A percentile compares a stretch with the other conserved stretches of the same genome.
These are phyloP conservation scores for Penicillium sp. DNA, from an alignment of 2,329 filamentous ascomycete genomes.

Conservation along the genomic window DNA sequence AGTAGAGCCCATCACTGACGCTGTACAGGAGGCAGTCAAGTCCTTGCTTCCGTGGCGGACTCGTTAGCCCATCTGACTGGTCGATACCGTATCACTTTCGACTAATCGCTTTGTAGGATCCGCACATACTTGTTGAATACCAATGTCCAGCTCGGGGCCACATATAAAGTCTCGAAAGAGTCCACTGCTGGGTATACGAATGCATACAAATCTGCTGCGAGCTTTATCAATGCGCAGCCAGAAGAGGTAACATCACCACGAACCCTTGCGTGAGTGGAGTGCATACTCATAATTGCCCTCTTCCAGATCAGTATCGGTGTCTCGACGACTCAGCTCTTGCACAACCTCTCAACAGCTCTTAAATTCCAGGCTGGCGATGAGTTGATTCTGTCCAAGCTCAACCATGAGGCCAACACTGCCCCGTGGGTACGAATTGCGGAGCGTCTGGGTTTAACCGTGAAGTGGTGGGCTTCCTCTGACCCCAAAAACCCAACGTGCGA, in stretches of 20 bases:
- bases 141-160: constrained; percentile 74
- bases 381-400: constrained; percentile 67
- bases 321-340: constrained; percentile 72
- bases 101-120: constrained; percentile 47
- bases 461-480: constrained; percentile 63
- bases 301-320: constrained; percentile 53
- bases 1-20: too few species aligned
- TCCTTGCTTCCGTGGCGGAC: constrained; percentile 63
- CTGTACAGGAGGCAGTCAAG: constrained; percentile 63
- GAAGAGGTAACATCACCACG: constrained; percentile 62
- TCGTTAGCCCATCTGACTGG: constrained; percentile 56
- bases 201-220: constrained; percentile 64
- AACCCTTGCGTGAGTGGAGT: too few species aligned
- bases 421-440: constrained; percentile 69
- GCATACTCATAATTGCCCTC: constrained; percentile 1
- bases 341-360: constrained; percentile 63
- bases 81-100: neutral
- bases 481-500: constrained; percentile 59
- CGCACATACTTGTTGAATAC: constrained; percentile 62
- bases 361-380: constrained; percentile 58
- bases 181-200: constrained; percentile 60
- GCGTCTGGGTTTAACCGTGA: constrained; percentile 59
- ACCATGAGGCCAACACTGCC: constrained; percentile 72
- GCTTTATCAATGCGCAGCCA: constrained; percentile 64
- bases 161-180: constrained; percentile 59